phyloP scores from a whole-genome alignment of 805 yeast genomes.

The Limtongia smithiae region DNA sequence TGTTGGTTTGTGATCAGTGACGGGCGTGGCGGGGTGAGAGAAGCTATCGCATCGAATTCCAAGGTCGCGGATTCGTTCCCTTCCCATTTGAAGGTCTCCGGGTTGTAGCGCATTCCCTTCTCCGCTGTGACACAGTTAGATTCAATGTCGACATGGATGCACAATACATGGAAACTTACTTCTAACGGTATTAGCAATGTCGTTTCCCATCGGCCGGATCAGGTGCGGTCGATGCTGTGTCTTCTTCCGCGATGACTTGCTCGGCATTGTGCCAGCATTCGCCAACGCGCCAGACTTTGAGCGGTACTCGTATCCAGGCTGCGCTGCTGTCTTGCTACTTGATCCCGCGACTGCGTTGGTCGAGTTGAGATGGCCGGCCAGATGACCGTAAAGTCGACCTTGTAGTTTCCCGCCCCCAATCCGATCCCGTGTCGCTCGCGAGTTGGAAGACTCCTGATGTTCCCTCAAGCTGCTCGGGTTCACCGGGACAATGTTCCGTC shows the following conservation, averaged over 20 bases:
- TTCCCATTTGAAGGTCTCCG: conserved; percentile 54
- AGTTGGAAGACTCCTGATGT: no score
- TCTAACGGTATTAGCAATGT: no score
- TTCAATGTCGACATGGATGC: no score
- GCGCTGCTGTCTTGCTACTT: background rate
- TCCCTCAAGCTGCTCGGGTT: no score
- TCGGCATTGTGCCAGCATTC: background rate
- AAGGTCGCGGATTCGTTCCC: conserved; percentile 59
- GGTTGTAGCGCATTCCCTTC: conserved; percentile 52
- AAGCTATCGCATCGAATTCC: conserved; percentile 44
- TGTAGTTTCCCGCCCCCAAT: no score
- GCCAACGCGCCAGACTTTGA: background rate
- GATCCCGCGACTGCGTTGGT: background rate
- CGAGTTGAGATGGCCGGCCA: background rate
- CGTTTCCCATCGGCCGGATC: conserved; percentile 25
- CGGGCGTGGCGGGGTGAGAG: conserved; percentile 37
- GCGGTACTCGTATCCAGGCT: background rate
- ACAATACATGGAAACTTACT: no score
- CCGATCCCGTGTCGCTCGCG: no score
- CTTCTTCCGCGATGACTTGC: conserved; percentile 1
- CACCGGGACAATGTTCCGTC: no score
- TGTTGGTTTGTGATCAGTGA: conserved; percentile 35
- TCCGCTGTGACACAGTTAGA: conserved; percentile 8
- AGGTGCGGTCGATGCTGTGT: conserved; percentile 27
- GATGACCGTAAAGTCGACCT: no score